Evolutionary conservation across 495 filamentous ascomycete genomes (phyloP), one percentile per base, ranked within the genome.

Genomic region (Antarctomyces pellizariae): DNA sequence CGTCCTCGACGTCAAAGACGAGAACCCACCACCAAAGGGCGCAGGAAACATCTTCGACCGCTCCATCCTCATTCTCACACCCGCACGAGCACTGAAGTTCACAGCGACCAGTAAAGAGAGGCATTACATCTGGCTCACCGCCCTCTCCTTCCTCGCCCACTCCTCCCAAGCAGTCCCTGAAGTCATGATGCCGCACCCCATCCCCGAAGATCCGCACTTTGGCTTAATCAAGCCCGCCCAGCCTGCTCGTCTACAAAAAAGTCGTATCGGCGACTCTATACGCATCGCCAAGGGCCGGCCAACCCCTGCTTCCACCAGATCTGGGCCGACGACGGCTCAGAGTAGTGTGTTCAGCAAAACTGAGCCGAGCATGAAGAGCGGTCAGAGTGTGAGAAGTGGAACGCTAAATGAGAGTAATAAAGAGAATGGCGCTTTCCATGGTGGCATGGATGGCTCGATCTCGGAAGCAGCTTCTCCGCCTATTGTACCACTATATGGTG

Each of bases 71-170:
- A 89, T 97, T 32, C 50, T 97, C 12, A 95, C 86, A 7, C 86
- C 89, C 4, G 72, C 84, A 36, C 65, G 86, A 32, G 86, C 86
- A 16, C 64, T 97, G 26, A 97, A 97, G 46, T 92, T 97, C 49
- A 97, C 89, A 0, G 79, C 84, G 8, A 52, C 63, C 9, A 71
- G 64, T 8, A 53, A 65, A 16, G 86, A 93, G 32, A 69, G 89
- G 10, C 86, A 97, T 49, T 92, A 89, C 37, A 58, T 93, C 31
- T 97, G 86, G 86, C 54, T 97, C 9, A 90, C 75, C 18, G 78
- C 86, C 2, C 57, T 97, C 8, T 91, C 83, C 1, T 97, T 93
- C 59, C 54, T 97, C 20, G 79, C 79, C 16, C 79, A 91, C 43
- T 83, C 82, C 3, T 57, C 67, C 13, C 72, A 70, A 41, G 62